Evolutionary conservation across 768 basidiomycete species (phyloP).

Genomic region (Psilocybe tampanensis): DNA sequence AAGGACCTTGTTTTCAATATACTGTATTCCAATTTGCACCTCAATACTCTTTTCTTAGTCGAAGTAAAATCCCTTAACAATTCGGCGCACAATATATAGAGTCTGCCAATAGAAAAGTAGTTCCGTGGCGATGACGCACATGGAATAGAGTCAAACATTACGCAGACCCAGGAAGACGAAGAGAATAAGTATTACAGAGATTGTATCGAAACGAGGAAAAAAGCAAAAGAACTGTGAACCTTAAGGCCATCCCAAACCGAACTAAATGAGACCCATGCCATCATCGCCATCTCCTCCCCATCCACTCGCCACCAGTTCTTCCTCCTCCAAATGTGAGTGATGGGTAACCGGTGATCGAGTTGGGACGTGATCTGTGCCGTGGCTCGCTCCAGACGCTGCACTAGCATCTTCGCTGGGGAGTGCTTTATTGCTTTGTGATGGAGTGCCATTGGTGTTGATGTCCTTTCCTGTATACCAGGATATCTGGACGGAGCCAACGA

Average conservation of each 20-base stretch:
- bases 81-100: neutral
- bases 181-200: conserved; percentile 17
- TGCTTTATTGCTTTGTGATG: conserved; percentile 22
- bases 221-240: conserved; percentile 6
- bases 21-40: neutral
- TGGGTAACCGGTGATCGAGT: conserved; percentile 32
- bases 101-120: neutral
- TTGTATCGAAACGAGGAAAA: conserved; percentile 7
- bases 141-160: neutral
- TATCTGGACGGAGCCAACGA: conserved; percentile 65
- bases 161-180: neutral
- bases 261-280: conserved; percentile 70
- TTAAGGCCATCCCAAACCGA: conserved; percentile 1
- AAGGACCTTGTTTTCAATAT: neutral
- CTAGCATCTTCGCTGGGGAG: conserved; percentile 14
- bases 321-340: conserved; percentile 42
- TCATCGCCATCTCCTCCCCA: conserved; percentile 81
- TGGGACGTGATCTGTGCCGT: conserved; percentile 23
- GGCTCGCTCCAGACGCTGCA: conserved; percentile 11
- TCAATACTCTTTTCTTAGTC: no score
- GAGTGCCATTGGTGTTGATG: conserved; percentile 17
- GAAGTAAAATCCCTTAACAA: neutral
- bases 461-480: conserved; percentile 59
- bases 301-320: conserved; percentile 65
- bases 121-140: neutral